Base-by-base conservation (phyloP, 768 basidiomycete species). In the Sarcodon sp. region DNA sequence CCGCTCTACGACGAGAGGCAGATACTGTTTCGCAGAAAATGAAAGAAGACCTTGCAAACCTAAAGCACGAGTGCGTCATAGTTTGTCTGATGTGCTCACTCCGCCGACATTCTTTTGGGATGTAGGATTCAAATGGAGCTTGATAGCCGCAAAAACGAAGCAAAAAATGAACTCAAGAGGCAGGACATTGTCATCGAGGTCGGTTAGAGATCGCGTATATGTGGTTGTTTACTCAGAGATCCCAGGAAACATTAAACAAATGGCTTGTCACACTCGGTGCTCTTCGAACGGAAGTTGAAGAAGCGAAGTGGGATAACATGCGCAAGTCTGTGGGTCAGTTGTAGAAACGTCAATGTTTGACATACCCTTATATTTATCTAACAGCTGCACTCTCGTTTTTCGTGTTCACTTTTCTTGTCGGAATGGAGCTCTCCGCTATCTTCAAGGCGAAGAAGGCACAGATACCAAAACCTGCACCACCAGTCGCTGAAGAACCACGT, bases 121-220 rank as follows among this genome's bases (percentile, higher is more conserved):
- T 47, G 34, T 51, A 96, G 92, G 58, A 88, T 93, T 45, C 92
- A 97, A 64, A 91, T 98, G 81, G 96, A 99, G 48, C 72, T 97
- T 51, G 90, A 94, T 57, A 91, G 81, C 52, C 75, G 94, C 49
- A 97, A 92, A 69, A 89, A 85, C 54, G 96, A 98, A 61, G 77
- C 82, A 11, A 84, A 81, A 58, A 72, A 80, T 1, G 92, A 97
- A 46, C 58, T 87, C 50, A 94, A 92, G 64, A 75, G 72, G 47
- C 80, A 83, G 55, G 91, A 91, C 55, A 85, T 97, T 51, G 67
- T 69, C 34, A 89, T 94, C 35, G 88, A 91, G 74, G 87, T 85
- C 37, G 15, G 69, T 60, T 3, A 16, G 4, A 15, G 7, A 9
- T 13, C 16, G 13, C 39, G 1, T 27, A 13, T 1, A 27, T 13